Evolutionary conservation across 2,329 filamentous ascomycete genomes (phyloP), one percentile per base, ranked within the genome.

Genomic region (Phialophora tarda): DNA sequence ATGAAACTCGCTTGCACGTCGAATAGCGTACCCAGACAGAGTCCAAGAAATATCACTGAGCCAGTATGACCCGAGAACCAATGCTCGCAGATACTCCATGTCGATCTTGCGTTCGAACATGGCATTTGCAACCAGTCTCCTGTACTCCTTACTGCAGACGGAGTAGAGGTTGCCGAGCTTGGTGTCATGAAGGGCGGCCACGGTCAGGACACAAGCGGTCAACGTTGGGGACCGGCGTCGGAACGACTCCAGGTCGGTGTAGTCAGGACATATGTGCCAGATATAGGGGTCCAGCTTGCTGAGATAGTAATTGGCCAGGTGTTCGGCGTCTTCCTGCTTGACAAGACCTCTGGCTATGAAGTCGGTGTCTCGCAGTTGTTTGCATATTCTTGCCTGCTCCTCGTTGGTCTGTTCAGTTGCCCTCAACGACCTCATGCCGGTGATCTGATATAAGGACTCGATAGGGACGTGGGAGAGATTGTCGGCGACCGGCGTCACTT

Each of bases 41-140:
- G 77, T 81, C 75, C 79, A 80, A 0, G 79, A 81, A 17, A 85
- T 80, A 71, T 86, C 83, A 24, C 82, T 82, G 8, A 86, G 78
- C 84, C 84, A 86, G 69, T 85, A 85, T 4, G 83, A 82, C 7
- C 81, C 84, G 51, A 85, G 82, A 67, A 83, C 85, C 56, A 86
- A 74, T 2, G 82, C 84, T 34, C 83, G 80, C 60, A 86, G 76
- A 69, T 83, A 81, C 67, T 85, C 83, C 62, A 82, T 74, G 47
- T 82, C 82, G 59, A 84, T 80, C 50, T 83, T 81, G 47, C 81
- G 78, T 64, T 82, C 82, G 57, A 85, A 81, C 80, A 86, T 83
- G 1, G 82, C 82, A 51, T 81, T 80, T 3, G 83, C 82, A 44
- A 84, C 82, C n/a, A 85, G 73, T 24, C 78, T 79, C 34, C 82